Evolutionary conservation across 768 basidiomycete species (phyloP).

Genomic region (Boletus speciosus): DNA sequence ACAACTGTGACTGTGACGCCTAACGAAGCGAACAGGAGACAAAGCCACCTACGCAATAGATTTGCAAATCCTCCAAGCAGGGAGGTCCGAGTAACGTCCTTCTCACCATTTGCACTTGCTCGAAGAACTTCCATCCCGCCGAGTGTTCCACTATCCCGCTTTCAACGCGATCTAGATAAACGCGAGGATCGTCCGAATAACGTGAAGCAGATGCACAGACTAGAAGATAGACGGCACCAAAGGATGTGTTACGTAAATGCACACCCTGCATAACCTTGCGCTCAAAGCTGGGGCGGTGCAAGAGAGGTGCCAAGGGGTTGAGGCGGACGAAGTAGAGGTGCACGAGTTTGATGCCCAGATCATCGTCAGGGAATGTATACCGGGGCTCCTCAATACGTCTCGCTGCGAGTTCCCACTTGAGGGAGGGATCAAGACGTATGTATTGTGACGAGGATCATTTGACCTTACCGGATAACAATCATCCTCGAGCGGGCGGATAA

Average conservation of each 20-base stretch:
- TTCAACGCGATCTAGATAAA: slow-evolving; percentile 36
- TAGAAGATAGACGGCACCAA: slow-evolving; percentile 59
- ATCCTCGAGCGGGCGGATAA: not conserved
- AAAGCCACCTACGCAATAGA: slow-evolving; percentile 46
- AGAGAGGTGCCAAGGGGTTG: slow-evolving; percentile 61
- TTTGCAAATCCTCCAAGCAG: slow-evolving; percentile 68
- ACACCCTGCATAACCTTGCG: slow-evolving; percentile 43
- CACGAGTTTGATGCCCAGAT: slow-evolving; percentile 51
- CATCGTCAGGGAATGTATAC: slow-evolving; percentile 47
- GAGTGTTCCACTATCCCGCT: slow-evolving; percentile 37
- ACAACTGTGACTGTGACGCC: slow-evolving; percentile 37
- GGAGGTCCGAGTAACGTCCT: slow-evolving; percentile 55
- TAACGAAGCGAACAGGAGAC: slow-evolving; percentile 8
- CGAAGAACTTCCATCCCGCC: slow-evolving; percentile 49
- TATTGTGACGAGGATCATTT: not conserved
- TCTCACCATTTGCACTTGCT: slow-evolving; percentile 55
- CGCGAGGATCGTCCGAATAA: slow-evolving; percentile 52
- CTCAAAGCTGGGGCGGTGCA: slow-evolving; percentile 72
- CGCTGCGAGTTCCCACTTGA: slow-evolving; percentile 29
- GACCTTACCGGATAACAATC: slow-evolving; percentile 27
- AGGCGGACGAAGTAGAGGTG: slow-evolving; percentile 59
- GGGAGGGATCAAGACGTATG: not conserved
- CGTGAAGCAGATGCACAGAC: slow-evolving; percentile 70
- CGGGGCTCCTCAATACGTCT: slow-evolving; percentile 18
- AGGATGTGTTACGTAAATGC: slow-evolving; percentile 48